Conservation (phyloP, 208 protist genomes). For the Endotrypanum monterogeii region DNA sequence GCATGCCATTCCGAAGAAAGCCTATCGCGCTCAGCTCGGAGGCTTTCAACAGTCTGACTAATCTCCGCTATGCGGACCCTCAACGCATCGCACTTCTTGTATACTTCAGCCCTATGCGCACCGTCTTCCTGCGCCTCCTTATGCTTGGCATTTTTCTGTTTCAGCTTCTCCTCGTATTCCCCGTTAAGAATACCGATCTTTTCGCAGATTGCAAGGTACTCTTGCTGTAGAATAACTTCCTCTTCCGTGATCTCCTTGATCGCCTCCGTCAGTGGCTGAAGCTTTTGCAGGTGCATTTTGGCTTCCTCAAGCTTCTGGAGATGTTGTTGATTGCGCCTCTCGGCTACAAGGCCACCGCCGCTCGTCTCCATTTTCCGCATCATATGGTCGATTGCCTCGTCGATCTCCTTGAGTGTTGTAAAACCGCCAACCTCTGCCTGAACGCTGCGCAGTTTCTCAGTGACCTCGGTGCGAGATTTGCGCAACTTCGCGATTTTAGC, state of each 20-base stretch:
- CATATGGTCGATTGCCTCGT: slow-evolving; percentile 66
- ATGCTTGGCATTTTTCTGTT: slow-evolving; percentile 55
- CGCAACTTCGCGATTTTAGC: slow-evolving; percentile 62
- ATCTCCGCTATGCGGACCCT: slow-evolving; percentile 39
- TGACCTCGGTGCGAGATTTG: slow-evolving; percentile 52
- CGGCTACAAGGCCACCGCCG: slow-evolving; percentile 59
- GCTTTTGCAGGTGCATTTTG: slow-evolving; percentile 63
- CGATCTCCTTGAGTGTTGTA: slow-evolving; percentile 63
- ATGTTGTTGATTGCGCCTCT: slow-evolving; percentile 53
- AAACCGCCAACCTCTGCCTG: slow-evolving; percentile 71
- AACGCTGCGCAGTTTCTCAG: slow-evolving; percentile 50
- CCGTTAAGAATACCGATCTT: slow-evolving; percentile 64
- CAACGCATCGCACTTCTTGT: slow-evolving; percentile 59
- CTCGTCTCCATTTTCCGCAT: slow-evolving; percentile 83
- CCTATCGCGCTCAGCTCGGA: slow-evolving; percentile 47
- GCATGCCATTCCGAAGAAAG: slow-evolving; percentile 52
- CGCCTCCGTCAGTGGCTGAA: slow-evolving; percentile 67
- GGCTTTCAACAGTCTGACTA: slow-evolving; percentile 52
- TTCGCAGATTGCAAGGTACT: slow-evolving; percentile 80
- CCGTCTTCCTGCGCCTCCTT: slow-evolving; percentile 45
- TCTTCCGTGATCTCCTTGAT: slow-evolving; percentile 64
- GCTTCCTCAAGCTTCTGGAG: slow-evolving; percentile 70
- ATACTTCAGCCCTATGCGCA: slow-evolving; percentile 46
- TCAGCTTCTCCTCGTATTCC: slow-evolving; percentile 56
- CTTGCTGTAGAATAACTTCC: slow-evolving; percentile 70